Base-by-base conservation (phyloP, 768 basidiomycete species). In the Boletellus ananas region DNA sequence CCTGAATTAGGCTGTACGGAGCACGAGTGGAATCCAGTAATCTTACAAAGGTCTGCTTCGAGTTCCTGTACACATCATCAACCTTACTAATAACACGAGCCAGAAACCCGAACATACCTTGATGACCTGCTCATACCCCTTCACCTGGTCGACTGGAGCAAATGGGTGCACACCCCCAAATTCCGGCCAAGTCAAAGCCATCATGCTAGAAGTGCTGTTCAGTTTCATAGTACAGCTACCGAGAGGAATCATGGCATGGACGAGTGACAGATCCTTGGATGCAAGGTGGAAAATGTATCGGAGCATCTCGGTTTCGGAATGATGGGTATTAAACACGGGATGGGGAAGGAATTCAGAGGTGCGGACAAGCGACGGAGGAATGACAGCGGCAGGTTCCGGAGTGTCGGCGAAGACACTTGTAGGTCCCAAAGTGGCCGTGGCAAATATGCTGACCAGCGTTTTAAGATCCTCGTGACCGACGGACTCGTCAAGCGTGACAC, bases 1-100 rank as follows among this genome's bases (percentile, higher is more conserved):
- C 96, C 96, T 13, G 96, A 98, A 70, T 99, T 99, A 33, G 96
- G 96, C 66, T 99, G 96, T n/a, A 99, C 79, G 1, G 92, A 94
- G 52, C 93, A 92, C 17, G 93, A 84, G 57, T 91, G 80, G 74
- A 97, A 96, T n/a, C 96, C 96, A 12, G 96, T 98, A 52, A 98
- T 90, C 61, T 79, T 87, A 76, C 90, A 91, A 7, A 99, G 77
- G 72, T 97, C 91, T 18, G 77, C 70, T 66, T 95, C 93, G 49
- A 99, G 76, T 74, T 98, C 96, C 88, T 92, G 54, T n/a, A 35
- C 25, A 48, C 17, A 39, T 1, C 10, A 43, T 69, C 18, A 58
- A 25, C 36, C 42, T 56, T 35, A 47, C 41, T 8, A 25, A 42
- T 12, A 35, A 17, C 27, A 39, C 27, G 4, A 31, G 6, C 9